Evolutionary conservation across 148 eudicot species (phyloP).

Genomic region (Euryodendron excelsum): DNA sequence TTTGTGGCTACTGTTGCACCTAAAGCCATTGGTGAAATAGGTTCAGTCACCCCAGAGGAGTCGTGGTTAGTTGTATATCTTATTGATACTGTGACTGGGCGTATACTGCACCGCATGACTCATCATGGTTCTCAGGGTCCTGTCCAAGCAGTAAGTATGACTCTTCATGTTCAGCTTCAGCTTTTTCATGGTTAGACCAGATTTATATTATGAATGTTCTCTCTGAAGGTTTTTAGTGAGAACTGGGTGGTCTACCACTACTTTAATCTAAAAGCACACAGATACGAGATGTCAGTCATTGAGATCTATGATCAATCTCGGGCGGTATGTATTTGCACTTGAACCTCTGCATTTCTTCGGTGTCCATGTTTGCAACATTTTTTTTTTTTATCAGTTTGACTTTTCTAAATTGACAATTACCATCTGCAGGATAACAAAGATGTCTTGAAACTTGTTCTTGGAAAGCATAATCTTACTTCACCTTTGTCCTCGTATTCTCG

Average conservation of each 20-base stretch:
- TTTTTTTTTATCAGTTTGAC: slow-evolving; percentile 1
- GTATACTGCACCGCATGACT: slow-evolving; percentile 85
- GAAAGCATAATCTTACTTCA: slow-evolving; percentile 93
- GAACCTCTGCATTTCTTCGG: slow-evolving; percentile 10
- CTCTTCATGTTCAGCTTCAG: not conserved
- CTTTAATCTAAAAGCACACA: slow-evolving; percentile 92
- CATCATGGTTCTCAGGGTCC: slow-evolving; percentile 98
- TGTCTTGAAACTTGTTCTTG: slow-evolving; percentile 78
- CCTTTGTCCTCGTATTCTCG: slow-evolving; percentile 94
- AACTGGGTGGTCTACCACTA: slow-evolving; percentile 99
- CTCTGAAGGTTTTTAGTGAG: slow-evolving; percentile 89
- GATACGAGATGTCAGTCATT: slow-evolving; percentile 98
- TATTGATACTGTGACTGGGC: slow-evolving; percentile 92
- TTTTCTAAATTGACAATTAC: slow-evolving; percentile 14
- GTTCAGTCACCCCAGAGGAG: slow-evolving; percentile 91
- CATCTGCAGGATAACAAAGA: slow-evolving; percentile 86
- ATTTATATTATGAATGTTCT: slow-evolving; percentile 10
- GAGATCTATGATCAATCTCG: slow-evolving; percentile 97
- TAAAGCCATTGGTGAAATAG: slow-evolving; percentile 80
- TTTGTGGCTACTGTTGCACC: slow-evolving; percentile 91
- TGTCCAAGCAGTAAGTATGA: slow-evolving; percentile 81
- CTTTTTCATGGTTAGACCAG: not conserved
- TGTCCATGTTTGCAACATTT: not conserved
- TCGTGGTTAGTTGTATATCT: slow-evolving; percentile 81
- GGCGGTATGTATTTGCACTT: slow-evolving; percentile 60